Base-by-base conservation (phyloP, 257 asterid genomes). In the Solanum lignicaule region DNA sequence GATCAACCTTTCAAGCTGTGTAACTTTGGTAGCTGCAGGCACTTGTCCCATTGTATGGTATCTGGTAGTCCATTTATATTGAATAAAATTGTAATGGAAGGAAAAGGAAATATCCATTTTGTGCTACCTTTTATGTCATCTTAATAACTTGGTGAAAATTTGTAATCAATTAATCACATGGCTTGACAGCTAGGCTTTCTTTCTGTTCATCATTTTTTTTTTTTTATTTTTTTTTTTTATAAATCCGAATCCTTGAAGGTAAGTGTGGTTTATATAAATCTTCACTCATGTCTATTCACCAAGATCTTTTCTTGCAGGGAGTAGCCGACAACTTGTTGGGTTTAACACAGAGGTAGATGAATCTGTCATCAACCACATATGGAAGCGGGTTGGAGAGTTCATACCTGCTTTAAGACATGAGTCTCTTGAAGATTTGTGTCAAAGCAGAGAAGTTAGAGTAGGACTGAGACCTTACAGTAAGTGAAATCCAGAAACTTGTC, bases 391-490 rank as follows among this genome's bases (percentile, higher is more conserved):
- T 2, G 89, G 92, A 29, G 98, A 94, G 88, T 97, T 94, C 92
- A 95, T 97, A 90, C 98, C 99, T 65, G 46, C 84, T 36, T 88
- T 97, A 46, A 95, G 90, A 87, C 88, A 89, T 87, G 86, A 58
- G n/a, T 94, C 96, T n/a, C 90, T 95, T 71, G 76, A 29, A 84
- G 98, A 95, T 71, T 90, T 94, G 89, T 90, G 87, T 78, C 87
- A 91, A 91, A 91, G 90, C 88, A 92, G 98, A 87, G 94, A 93
- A 92, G 94, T 97, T 71, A 91, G 98, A 97, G 96, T 97, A 36
- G 99, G 99, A 87, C 91, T 94, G 86, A 94, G 99, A 91, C 99
- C 98, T 52, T 97, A 95, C 94, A 92, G 99, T 96, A 94, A 93
- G 99, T 94, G 87, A 68, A 65, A 41, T 65, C 69, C 66, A 88